Evolutionary conservation across 148 eudicot genomes (phyloP), one percentile per base, ranked within the genome.

Genomic region (Agrostemma githago): DNA sequence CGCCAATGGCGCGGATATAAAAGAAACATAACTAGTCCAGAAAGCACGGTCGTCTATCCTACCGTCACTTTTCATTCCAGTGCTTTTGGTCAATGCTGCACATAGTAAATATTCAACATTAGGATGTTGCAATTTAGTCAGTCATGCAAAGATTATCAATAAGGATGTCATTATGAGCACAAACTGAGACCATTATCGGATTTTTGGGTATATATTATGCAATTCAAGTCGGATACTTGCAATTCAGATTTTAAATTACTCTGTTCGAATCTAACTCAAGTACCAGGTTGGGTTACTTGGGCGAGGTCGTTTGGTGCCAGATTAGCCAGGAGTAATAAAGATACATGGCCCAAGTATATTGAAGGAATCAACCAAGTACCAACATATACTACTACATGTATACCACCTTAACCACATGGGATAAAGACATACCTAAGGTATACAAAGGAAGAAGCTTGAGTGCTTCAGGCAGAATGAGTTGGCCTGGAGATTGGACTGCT

Each of bases 381-480:
- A 26, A 51, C 56, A 51, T 51, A 26, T 51, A 51, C 11, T 12
- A 3, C 53, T 5, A 48, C 53, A 48, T 8, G 15, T 51, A 10
- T 11, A 51, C 15, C 56, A 51, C 11, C 56, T 51, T 51, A n/a
- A 43, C 11, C 20, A 70, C 7, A 20, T n/a, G 40, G 70, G 19
- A 54, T 7, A 64, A 71, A 62, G 68, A 66, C 85, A 76, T 93
- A 93, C 98, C 98, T 62, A 90, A 92, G 3, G 96, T 85, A 81
- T 93, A 93, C 41, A 93, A 81, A 76, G 98, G 98, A 75, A 93
- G 88, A 80, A 90, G 82, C 71, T 90, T 89, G 80, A 93, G 98
- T 65, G 92, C 96, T 84, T 93, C 98, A 34, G 98, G 98, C 65
- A 93, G 88, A 80, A 93, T 93, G 81, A 93, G 96, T 78, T 93